Evolutionary conservation across 805 yeast genomes (phyloP).

Genomic region (Torulaspora maleeae): DNA sequence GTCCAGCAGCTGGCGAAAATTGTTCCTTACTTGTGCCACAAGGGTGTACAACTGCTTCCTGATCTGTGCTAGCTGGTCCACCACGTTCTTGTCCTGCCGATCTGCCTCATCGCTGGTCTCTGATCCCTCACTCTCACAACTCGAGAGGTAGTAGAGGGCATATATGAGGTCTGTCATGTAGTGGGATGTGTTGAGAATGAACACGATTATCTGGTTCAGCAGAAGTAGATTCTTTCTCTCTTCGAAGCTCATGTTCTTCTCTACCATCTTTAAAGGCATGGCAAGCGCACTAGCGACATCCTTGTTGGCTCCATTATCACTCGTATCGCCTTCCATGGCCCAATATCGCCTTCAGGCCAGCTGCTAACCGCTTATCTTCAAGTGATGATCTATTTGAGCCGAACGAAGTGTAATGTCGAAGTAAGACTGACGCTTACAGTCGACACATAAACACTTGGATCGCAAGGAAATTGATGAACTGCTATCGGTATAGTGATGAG

Average conservation of each 20-base stretch:
- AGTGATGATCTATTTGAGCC: not conserved
- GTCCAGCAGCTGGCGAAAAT: slow-evolving; percentile 13
- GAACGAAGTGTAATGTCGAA: not conserved
- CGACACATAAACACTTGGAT: not conserved
- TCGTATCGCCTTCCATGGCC: not conserved
- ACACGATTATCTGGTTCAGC: slow-evolving; percentile 19
- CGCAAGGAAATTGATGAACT: not conserved
- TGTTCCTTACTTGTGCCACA: slow-evolving; percentile 12
- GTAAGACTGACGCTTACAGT: not conserved
- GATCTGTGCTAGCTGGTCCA: slow-evolving; percentile 13
- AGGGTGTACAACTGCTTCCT: slow-evolving; percentile 14
- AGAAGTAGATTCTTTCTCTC: slow-evolving; percentile 15
- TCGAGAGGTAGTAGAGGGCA: slow-evolving; percentile 18
- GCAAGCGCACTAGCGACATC: slow-evolving; percentile 1
- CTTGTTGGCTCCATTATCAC: not conserved
- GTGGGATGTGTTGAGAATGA: slow-evolving; percentile 21
- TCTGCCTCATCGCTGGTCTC: not conserved
- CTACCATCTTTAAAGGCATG: slow-evolving; percentile 4
- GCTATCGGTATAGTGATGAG: not conserved
- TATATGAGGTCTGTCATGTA: slow-evolving; percentile 27
- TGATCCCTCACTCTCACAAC: slow-evolving; percentile 9
- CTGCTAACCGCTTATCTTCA: not conserved
- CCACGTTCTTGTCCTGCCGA: slow-evolving; percentile 2
- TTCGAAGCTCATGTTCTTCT: slow-evolving; percentile 10
- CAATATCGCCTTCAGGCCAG: not conserved